A percentile compares a stretch with the other conserved stretches of the same genome.
Conservation (phyloP, 257 asterid species). For the Solanum dulcamara region DNA sequence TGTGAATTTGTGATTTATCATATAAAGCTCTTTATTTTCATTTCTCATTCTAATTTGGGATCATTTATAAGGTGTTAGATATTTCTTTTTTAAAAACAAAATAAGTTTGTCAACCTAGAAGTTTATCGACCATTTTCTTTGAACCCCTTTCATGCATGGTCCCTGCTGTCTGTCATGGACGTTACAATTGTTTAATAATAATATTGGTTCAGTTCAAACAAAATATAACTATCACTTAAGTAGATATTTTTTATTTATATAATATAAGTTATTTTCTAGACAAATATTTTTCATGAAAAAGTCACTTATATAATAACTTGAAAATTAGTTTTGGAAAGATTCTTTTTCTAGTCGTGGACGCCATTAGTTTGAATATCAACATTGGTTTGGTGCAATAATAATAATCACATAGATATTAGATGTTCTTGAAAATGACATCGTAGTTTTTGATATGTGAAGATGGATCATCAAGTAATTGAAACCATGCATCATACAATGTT, state of each 20-base stretch:
- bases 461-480: background rate
- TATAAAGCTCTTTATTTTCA: background rate
- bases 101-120: background rate
- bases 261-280: background rate
- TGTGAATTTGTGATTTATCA: no score
- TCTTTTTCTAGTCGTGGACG: background rate
- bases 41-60: background rate
- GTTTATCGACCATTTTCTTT: background rate
- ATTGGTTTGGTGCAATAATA: background rate
- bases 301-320: background rate
- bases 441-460: background rate
- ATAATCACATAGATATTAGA: background rate
- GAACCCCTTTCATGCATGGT: background rate
- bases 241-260: background rate
- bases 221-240: background rate
- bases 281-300: background rate
- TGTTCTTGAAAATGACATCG: background rate
- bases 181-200: background rate
- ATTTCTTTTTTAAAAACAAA: background rate
- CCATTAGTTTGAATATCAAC: background rate
- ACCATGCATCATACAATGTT: background rate
- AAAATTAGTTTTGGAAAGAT: background rate
- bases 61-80: background rate
- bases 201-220: background rate
- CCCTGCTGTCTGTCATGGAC: background rate